A percentile compares a stretch with the other conserved stretches of the same genome.
Conservation (phyloP, 768 basidiomycete genomes). For the Solioccasus polychromus region DNA sequence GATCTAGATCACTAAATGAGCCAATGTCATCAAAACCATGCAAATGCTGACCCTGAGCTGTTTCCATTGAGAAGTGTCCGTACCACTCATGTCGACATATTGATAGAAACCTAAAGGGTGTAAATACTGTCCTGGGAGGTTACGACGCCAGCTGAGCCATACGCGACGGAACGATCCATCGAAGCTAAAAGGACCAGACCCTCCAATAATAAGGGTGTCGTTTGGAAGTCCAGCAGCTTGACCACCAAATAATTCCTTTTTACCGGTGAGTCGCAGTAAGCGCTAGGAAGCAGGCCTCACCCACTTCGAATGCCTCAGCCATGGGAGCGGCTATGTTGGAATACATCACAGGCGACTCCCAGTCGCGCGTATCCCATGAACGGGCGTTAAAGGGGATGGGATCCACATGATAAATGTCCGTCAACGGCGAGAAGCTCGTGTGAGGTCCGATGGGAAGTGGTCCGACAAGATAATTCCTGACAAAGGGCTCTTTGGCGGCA, state of each 20-base stretch:
- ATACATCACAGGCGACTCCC: conserved; percentile 28
- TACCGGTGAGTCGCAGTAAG: not conserved
- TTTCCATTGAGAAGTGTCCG: conserved; percentile 50
- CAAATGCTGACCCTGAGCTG: conserved; percentile 41
- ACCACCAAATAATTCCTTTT: conserved; percentile 49
- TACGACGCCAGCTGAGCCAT: conserved; percentile 51
- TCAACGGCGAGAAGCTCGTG: conserved; percentile 42
- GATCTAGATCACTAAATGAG: conserved; percentile 30
- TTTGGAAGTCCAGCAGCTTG: conserved; percentile 41
- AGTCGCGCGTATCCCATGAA: conserved; percentile 31
- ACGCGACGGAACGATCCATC: conserved; percentile 58
- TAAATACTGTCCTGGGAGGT: conserved; percentile 49
- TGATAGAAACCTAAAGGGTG: conserved; percentile 54
- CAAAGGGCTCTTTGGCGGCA: conserved; percentile 36
- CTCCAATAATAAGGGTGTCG: conserved; percentile 48
- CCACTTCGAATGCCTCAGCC: conserved; percentile 41
- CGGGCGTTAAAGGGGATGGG: conserved; percentile 56
- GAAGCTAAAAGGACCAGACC: conserved; percentile 51
- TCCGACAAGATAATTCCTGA: conserved; percentile 56
- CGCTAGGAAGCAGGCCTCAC: not conserved
- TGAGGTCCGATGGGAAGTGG: conserved; percentile 46
- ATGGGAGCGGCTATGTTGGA: conserved; percentile 34
- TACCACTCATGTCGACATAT: conserved; percentile 56
- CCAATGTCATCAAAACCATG: not conserved
- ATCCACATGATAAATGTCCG: conserved; percentile 50